Base-by-base conservation (phyloP, 805 yeast genomes). In the Lachancea meyersii region DNA sequence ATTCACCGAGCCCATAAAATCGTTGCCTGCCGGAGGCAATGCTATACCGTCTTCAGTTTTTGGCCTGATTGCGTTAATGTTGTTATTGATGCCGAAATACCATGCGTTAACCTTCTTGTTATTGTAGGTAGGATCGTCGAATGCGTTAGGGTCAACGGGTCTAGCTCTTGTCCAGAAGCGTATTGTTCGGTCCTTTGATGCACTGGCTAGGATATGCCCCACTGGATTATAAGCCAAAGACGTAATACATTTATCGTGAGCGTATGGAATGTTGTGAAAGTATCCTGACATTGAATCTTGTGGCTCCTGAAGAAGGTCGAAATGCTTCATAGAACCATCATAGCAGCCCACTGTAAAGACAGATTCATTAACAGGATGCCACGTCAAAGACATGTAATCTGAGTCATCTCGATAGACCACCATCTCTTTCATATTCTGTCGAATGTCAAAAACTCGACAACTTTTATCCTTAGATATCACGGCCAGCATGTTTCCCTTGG, bases 91-190 rank as follows among this genome's bases (percentile, higher is more conserved):
- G n/a, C 72, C 73, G 47, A 68, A 69, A 51, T 64, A 70, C 81
- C 81, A 76, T 5, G 80, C 79, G 30, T 76, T 79, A 39, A 66
- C 68, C 51, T 77, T 77, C 33, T 76, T 77, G 58, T 76, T 72
- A 14, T 86, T 82, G 63, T 88, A 87, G 44, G 86, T 79, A 13
- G 86, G 83, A 60, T 86, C 96, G 50, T 80, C 77, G 67, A 78
- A 87, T 2, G 86, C 84, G 57, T 75, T 76, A 1, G 86, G 83
- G 66, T 93, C 98, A 52, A 81, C 82, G 1, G 97, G 96, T 58
- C 95, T 73, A 1, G 95, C 83, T 40, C 99, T 72, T 23, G 89
- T 79, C 99, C 99, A 93, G 64, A 94, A 86, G 43, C 97, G 68
- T 19, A 95, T 86, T 4, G 94, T 79, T 58, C 93, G 77, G 63